A percentile compares a stretch with the other conserved stretches of the same genome.
Conservation (phyloP, 208 protist genomes). For the Porcisia hertigi region DNA sequence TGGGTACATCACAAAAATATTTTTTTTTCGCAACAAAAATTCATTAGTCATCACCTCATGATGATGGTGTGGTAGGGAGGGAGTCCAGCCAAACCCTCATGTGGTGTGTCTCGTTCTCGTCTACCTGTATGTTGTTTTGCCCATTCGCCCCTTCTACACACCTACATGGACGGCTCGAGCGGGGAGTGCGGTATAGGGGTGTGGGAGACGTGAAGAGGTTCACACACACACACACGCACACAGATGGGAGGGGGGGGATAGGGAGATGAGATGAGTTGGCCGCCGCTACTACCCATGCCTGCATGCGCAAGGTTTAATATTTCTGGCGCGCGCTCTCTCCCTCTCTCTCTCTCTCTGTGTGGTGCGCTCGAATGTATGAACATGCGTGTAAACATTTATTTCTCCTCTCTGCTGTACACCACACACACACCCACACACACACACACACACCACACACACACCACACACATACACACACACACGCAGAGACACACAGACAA, state of each 20-base stretch:
- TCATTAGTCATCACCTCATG: background rate
- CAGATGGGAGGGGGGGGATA: background rate
- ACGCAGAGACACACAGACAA: background rate
- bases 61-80: background rate
- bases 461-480: background rate
- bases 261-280: background rate
- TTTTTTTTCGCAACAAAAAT: background rate
- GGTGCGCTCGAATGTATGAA: background rate
- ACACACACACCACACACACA: background rate
- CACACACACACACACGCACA: constrained; percentile 2
- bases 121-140: too few relatives aligned
- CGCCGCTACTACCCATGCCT: background rate
- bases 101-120: background rate
- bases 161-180: too few relatives aligned
- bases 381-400: background rate
- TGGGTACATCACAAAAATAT: background rate
- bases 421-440: background rate
- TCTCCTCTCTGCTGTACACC: background rate
- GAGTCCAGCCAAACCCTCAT: background rate
- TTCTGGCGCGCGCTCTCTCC: too few relatives aligned
- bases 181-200: too few relatives aligned
- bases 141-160: too few relatives aligned
- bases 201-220: too few relatives aligned
- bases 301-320: too few relatives aligned
- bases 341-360: too few relatives aligned